Conservation (phyloP, 2,329 filamentous ascomycete species). For the Aureobasidium uvarum region DNA sequence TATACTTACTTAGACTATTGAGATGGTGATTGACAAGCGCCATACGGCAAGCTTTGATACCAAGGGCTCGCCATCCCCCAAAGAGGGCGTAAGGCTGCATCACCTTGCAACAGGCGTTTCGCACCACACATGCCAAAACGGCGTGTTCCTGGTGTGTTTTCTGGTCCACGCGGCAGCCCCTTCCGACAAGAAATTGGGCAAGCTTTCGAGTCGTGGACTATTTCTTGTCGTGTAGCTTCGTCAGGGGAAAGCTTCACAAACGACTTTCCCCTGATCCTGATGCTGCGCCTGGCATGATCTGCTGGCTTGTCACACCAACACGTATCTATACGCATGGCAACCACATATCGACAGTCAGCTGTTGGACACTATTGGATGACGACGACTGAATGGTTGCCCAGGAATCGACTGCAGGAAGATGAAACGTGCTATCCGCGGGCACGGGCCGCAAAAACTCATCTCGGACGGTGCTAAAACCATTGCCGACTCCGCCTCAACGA, state of each 20-base stretch:
- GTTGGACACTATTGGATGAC: background rate
- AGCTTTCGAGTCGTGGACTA: slow-evolving; percentile 34
- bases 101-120: slow-evolving; percentile 25
- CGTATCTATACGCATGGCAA: slow-evolving; percentile 1
- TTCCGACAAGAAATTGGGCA: slow-evolving; percentile 32
- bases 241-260: background rate
- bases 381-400: slow-evolving; percentile 1
- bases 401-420: slow-evolving; percentile 1
- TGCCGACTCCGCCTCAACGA: slow-evolving; percentile 17
- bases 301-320: background rate
- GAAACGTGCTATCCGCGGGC: slow-evolving; percentile 12
- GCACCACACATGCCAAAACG: slow-evolving; percentile 6
- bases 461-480: background rate
- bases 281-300: background rate
- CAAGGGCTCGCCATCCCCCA: slow-evolving; percentile 8
- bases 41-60: slow-evolving; percentile 21
- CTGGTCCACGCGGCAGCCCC: slow-evolving; percentile 17
- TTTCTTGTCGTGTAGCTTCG: background rate
- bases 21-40: slow-evolving; percentile 14
- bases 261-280: background rate
- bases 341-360: background rate
- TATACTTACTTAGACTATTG: slow-evolving; percentile 14
- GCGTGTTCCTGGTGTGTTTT: slow-evolving; percentile 14
- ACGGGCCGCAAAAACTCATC: slow-evolving; percentile 8
- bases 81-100: slow-evolving; percentile 23